Conservation (phyloP, 768 basidiomycete species). For the Mycena haematopus region DNA sequence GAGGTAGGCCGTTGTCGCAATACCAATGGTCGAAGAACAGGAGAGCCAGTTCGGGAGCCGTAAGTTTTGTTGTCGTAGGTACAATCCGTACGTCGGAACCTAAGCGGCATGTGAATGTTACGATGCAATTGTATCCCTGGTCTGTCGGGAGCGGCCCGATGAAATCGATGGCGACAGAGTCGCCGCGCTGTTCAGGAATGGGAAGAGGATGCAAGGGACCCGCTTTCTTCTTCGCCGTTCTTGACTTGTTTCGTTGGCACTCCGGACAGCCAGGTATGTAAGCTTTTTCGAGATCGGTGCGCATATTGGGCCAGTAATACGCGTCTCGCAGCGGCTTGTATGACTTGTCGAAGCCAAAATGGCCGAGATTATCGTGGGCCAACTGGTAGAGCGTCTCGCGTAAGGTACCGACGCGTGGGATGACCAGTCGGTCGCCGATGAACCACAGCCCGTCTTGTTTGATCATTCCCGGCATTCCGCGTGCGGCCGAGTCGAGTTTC, state of each 20-base stretch:
- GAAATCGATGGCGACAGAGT: not conserved
- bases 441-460: constrained; percentile 7
- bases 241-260: constrained; percentile 40
- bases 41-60: too few relatives aligned
- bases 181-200: not conserved
- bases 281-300: constrained; percentile 29
- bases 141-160: not conserved
- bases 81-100: too few relatives aligned
- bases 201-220: not conserved
- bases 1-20: too few relatives aligned
- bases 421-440: constrained; percentile 1
- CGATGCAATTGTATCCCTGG: not conserved
- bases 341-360: constrained; percentile 31
- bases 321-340: constrained; percentile 12
- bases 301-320: constrained; percentile 25
- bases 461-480: too few relatives aligned
- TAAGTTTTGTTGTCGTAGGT: too few relatives aligned
- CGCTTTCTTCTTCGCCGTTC: constrained; percentile 11
- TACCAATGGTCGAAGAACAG: too few relatives aligned
- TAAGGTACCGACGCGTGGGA: not conserved
- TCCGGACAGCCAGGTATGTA: constrained; percentile 35
- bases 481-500: too few relatives aligned
- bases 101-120: too few relatives aligned
- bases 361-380: constrained; percentile 2
- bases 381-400: not conserved